Base-by-base conservation (phyloP, 768 basidiomycete genomes). In the Pseudohyphozyma bogoriensis region DNA sequence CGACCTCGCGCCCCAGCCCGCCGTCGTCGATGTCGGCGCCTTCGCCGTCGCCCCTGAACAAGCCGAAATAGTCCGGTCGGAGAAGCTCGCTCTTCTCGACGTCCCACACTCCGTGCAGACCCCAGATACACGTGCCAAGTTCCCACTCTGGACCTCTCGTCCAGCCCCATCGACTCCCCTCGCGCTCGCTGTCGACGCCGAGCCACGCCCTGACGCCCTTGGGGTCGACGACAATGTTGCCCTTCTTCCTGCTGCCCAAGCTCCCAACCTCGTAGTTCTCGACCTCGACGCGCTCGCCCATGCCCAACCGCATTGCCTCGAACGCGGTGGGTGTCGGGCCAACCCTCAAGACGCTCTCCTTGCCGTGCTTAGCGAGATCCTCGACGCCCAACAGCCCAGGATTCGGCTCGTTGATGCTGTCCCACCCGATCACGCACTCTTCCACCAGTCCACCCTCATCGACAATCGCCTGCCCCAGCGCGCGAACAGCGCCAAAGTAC, bases 341-440 rank as follows among this genome's bases (percentile, higher is more conserved):
- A 72, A 90, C 93, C 71, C 87, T 89, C 37, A 89, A 76, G 22
- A 81, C 83, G 70, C 90, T 88, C 36, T 79, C 74, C 20, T 74
- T 75, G 0, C 89, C 86, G 46, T 84, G 82, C 16, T 72, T 61
- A 53, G 78, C 79, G 32, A 99, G 77, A 71, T 93, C 83, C 0
- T 78, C 76, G 73, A 85, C 85, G 3, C 79, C 82, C 37, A 83
- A 79, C 42, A 88, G 78, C 0, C 95, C 95, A 66, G 92, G 87
- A 39, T 83, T 83, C 0, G 95, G 93, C 73, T 99, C 95, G 73
- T 99, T 97, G 74, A 96, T 76, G 67, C 84, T 85, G 72, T 99
- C 95, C 95, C 93, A 97, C 0, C 95, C 95, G 51, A 97, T 85
- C 15, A 99, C 81, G 65, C 89, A 91, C 42, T 83, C 82, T 33